Base-by-base conservation (phyloP, 2,329 filamentous ascomycete genomes). In the Fusarium cicatricum region DNA sequence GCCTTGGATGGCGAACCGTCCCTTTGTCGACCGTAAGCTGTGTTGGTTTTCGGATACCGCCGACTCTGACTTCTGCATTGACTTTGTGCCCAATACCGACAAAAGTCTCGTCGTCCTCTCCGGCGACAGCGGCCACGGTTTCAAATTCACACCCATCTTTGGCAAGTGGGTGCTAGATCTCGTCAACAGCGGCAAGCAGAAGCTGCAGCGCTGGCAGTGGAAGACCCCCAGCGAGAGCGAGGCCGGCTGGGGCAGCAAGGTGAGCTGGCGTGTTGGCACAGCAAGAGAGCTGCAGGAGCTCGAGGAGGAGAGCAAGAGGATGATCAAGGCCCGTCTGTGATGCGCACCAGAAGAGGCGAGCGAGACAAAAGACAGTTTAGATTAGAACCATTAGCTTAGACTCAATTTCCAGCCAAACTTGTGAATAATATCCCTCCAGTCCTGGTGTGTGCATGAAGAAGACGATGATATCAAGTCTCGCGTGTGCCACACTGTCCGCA, bases 331-430 rank as follows among this genome's bases (percentile, higher is more conserved):
- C 10, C 50, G 45, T 37, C 38, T 58, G 11, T 50, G 46, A 39
- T n/a, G n/a, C n/a, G n/a, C n/a, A n/a, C n/a, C n/a, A 33, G 17
- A 11, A 2, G 11, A 15, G 8, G 23, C 14, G 11, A n/a, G 19
- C n/a, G n/a, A n/a, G n/a, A n/a, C n/a, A 17, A 32, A 23, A 17
- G 5, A 10, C 14, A 12, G 12, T 23, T 12, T 48, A 14, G 17
- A 40, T 26, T 15, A 26, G 29, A 42, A 41, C 19, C 46, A 54
- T 55, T 55, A 57, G 39, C 42, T 45, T 16, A 64, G 41, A 28
- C 44, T 53, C 31, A 67, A 34, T 17, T 67, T 68, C 65, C 65
- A 67, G 8, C 65, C 65, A 52, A 67, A 67, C 11, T 63, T 67
- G 43, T 66, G 58, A 19, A 67, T 61, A 11, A 68, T 45, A 14